Conservation (phyloP, 805 yeast genomes). For the Saccharomyces cerevisiae region DNA sequence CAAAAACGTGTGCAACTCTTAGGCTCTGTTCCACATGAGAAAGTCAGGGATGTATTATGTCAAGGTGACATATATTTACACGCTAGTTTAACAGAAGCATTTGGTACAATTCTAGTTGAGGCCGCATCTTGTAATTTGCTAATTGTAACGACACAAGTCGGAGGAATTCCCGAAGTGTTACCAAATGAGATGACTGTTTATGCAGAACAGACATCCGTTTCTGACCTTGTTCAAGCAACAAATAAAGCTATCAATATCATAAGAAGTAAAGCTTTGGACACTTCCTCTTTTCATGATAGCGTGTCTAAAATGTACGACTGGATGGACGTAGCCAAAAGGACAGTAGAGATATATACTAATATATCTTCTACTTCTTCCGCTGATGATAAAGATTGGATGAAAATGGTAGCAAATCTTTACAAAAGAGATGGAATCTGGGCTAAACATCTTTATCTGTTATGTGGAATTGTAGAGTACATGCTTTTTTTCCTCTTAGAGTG, state of each 20-base stretch:
- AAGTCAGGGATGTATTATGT: constrained; percentile 87
- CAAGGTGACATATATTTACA: constrained; percentile 90
- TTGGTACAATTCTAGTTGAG: constrained; percentile 93
- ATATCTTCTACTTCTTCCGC: constrained; percentile 31
- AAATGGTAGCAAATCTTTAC: constrained; percentile 56
- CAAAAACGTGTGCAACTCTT: constrained; percentile 81
- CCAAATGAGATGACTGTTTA: constrained; percentile 90
- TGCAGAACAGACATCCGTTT: constrained; percentile 75
- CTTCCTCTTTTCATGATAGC: constrained; percentile 68
- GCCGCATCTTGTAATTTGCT: constrained; percentile 94
- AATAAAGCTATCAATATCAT: constrained; percentile 58
- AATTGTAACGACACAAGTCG: constrained; percentile 92
- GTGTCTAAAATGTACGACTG: constrained; percentile 83
- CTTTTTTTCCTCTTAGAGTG: constrained; percentile 56
- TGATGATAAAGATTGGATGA: constrained; percentile 45
- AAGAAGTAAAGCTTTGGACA: constrained; percentile 52
- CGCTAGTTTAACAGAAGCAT: constrained; percentile 92
- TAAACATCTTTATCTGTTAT: constrained; percentile 71
- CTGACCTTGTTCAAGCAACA: constrained; percentile 66
- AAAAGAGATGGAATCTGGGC: constrained; percentile 63
- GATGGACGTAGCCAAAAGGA: constrained; percentile 79
- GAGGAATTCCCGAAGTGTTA: constrained; percentile 94
- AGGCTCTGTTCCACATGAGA: constrained; percentile 86
- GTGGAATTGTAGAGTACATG: constrained; percentile 73
- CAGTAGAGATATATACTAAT: constrained; percentile 69